Evolutionary conservation across 176 grass and related monocot genomes (phyloP), one percentile per base, ranked within the genome.

Genomic region (Phoenix dactylifera): DNA sequence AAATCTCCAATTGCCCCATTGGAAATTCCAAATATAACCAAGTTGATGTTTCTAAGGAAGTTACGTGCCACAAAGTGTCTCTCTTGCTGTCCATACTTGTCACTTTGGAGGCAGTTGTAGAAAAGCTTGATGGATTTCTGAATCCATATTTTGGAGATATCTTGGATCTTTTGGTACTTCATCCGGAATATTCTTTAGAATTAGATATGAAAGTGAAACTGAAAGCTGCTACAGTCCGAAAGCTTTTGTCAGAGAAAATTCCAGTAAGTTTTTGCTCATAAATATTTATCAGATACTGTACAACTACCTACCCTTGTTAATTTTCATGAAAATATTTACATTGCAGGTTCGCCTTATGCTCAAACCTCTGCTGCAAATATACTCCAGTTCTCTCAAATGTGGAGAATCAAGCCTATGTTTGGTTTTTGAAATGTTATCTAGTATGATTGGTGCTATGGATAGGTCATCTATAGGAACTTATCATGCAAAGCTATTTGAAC

Each of bases 101-200:
- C 14, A 88, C 83, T 49, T 70, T 90, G 19, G 87, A 96, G 75
- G 80, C 72, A 68, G 74, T 90, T 82, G 67, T 90, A 12, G 73
- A 90, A 68, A 90, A 85, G 73, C 78, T 90, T 74, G 80, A 83
- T 2, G 86, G 85, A 50, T 90, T 90, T 74, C 24, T 96, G 64
- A 96, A 89, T 89, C 91, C 80, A 72, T 90, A 96, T 80, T 66
- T 96, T 48, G 76, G 69, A 29, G 76, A 73, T 49, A 82, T 77
- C 53, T 62, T 96, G 66, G 83, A 96, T 77, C 78, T 87, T 24
- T 60, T 87, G 22, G 63, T 96, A 58, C 57, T 87, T 51, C 83
- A 83, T 82, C 74, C 75, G 54, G 80, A 90, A 69, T 87, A 79
- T 84, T 52, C 62, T 58, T 39, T 69, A 72, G 65, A 66, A 62